Percentiles rank a stretch among this genome's conserved stretches.
Conservation (phyloP, 106 monocot genomes). For the Chionographis japonica region DNA sequence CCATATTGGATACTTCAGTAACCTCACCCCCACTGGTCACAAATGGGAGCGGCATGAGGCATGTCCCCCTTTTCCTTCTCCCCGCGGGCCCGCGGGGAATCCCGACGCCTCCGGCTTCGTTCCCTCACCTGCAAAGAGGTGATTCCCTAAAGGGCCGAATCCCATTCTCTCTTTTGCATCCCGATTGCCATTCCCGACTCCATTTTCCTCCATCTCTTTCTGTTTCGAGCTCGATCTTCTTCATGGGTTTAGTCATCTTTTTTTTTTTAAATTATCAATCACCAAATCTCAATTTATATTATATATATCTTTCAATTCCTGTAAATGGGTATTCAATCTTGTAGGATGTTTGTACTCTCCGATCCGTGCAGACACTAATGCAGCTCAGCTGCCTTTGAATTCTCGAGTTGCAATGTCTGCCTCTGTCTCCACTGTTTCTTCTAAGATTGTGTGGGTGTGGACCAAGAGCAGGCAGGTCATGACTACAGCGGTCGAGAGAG, state of each 20-base stretch:
- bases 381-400: conserved; percentile 8
- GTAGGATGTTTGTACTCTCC: neutral
- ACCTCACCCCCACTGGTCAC: neutral
- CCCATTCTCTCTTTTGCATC: too few relatives aligned
- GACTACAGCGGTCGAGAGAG: conserved; percentile 58
- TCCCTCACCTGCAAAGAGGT: neutral
- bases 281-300: too few relatives aligned
- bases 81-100: neutral
- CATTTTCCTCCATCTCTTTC: neutral
- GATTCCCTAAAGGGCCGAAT: neutral
- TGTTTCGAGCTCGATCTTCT: neutral
- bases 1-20: neutral
- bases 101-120: conserved; percentile 1
- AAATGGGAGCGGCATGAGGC: neutral
- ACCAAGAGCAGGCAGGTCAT: conserved; percentile 54
- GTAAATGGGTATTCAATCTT: neutral
- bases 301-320: too few relatives aligned
- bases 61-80: conserved; percentile 10
- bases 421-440: neutral
- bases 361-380: neutral
- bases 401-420: conserved; percentile 12
- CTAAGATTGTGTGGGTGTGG: conserved; percentile 61
- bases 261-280: too few relatives aligned
- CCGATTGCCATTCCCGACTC: too few relatives aligned
- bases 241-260: too few relatives aligned